Evolutionary conservation across 2,329 filamentous ascomycete species (phyloP), one percentile per base, ranked within the genome.

Genomic region (Ophiostoma populinum): DNA sequence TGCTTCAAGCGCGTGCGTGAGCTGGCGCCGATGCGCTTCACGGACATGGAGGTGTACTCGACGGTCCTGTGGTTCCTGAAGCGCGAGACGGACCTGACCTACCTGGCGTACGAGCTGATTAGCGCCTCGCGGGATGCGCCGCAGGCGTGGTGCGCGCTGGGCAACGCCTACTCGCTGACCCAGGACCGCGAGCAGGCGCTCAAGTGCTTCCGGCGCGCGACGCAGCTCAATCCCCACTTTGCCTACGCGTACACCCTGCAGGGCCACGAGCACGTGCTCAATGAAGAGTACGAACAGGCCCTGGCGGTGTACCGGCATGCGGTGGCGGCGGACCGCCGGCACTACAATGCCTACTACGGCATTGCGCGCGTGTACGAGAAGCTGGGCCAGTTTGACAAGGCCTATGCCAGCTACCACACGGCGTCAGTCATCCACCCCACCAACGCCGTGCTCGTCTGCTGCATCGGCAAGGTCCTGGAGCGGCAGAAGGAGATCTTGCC

Each of bases 281-380:
- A 94, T 45, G 92, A 98, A 55, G 92, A 98, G 53, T 94, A 90
- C 49, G 87, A 95, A 51, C 93, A 93, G 52, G 90, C 90, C 0
- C 68, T 93, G 29, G 73, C 76, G 25, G 78, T 83, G 2, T 98
- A 94, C 54, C 74, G 92, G 22, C 72, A 77, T 35, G 86, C 83
- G 2, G 80, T 98, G 45, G 71, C 76, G 29, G 83, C 82, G 1
- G 86, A 98, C 49, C 74, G 70, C 37, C 75, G 87, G 15, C 87
- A 94, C 52, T 98, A 95, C 61, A 93, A 94, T 51, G 90, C 87
- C n/a, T 95, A 92, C 70, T 98, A 95, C 52, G 90, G 90, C 45
- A 74, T 80, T 38, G 75, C 73, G 20, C 65, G 70, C 40, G 85
- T 93, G 2, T 90, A 87, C 48, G 82, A 92, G 54, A 87, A 86